A percentile compares a stretch with the other conserved stretches of the same genome.
These are phyloP conservation scores for Hordeum pubiflorum DNA, from an alignment of 202 grass and related monocot species.

Conservation along the genomic window DNA sequence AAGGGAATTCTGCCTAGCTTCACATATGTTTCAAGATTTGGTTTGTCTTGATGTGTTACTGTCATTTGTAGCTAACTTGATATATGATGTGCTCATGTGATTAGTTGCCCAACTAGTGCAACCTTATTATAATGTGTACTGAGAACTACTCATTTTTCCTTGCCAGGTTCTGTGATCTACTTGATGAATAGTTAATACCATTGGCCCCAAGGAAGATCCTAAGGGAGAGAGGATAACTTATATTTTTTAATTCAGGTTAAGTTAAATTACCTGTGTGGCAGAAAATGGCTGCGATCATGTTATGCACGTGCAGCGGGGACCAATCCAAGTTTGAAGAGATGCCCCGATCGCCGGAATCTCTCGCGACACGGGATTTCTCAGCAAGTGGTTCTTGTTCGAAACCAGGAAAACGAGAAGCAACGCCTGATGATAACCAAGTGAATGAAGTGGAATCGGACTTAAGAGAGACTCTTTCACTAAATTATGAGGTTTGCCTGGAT, in stretches of 20 bases:
- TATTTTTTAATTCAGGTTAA: slow-evolving; percentile 7
- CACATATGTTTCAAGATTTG: background rate
- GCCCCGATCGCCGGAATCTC: slow-evolving; percentile 83
- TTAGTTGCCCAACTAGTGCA: background rate
- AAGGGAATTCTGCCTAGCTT: background rate
- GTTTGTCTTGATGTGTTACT: background rate
- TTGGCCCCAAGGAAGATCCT: slow-evolving; percentile 13
- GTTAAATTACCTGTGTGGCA: background rate
- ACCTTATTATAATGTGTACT: slow-evolving; percentile 18
- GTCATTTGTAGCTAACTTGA: background rate
- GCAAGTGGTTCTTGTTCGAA: slow-evolving; percentile 55
- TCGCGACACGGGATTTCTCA: slow-evolving; percentile 86
- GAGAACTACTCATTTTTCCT: slow-evolving; percentile 15
- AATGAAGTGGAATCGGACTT: slow-evolving; percentile 89
- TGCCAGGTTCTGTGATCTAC: slow-evolving; percentile 21
- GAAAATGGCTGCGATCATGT: slow-evolving; percentile 55
- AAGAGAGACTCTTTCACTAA: slow-evolving; percentile 87
- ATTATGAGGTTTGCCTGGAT: slow-evolving; percentile 77
- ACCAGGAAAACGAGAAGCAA: slow-evolving; percentile 55
- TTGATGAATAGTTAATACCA: slow-evolving; percentile 4
- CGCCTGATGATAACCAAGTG: slow-evolving; percentile 69
- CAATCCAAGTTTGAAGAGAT: slow-evolving; percentile 89
- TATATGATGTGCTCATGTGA: background rate
- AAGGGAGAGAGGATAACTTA: background rate
- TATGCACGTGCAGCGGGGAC: slow-evolving; percentile 83